Base-by-base conservation (phyloP, 1,284 basidiomycete species). In the Kalmanozyma brasiliensis region DNA sequence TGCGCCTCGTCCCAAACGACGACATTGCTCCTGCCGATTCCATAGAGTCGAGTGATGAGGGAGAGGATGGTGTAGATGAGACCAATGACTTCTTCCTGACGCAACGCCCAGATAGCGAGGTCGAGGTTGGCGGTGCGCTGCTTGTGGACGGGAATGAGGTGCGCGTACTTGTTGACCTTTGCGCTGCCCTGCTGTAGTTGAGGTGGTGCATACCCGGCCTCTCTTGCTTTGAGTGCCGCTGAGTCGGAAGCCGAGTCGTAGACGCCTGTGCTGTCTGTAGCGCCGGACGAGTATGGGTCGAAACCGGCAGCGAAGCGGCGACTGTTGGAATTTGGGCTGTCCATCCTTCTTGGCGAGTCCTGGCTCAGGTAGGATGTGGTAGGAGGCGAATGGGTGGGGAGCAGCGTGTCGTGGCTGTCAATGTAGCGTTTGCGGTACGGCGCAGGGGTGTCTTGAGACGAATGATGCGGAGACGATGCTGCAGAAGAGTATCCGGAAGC, bases 1-100 rank as follows among this genome's bases (percentile, higher is more conserved):
- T 82, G 80, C 10, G 80, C 80, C 61, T 98, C 96, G 83, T 98
- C 96, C 95, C 96, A 98, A 58, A 98, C 89, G 83, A 98, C 95
- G 70, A 87, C 83, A 77, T 90, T 87, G 49, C 91, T 87, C 55
- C 89, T 87, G n/a, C 95, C 95, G 60, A 98, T 98, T 70, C 89
- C 88, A 86, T 94, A 92, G 83, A 92, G 94, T 34, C 95, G 90
- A 8, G 95, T 98, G 87, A 91, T 91, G 85, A 95, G 93, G 24
- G 92, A 89, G 57, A 98, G 88, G 38, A 96, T 86, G 29, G 94
- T 96, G 85, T 98, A 98, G 51, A 94, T 85, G 52, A 89, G 87
- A 16, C 73, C 56, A 45, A 79, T 59, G 43, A 73, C 59, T 42
- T 67, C 63, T 33, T 80, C 78, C 36, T 76, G 63, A n/a, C 61